phyloP scores from a whole-genome alignment of 352 stramenopile species.

The Phytophthora hibernalis region DNA sequence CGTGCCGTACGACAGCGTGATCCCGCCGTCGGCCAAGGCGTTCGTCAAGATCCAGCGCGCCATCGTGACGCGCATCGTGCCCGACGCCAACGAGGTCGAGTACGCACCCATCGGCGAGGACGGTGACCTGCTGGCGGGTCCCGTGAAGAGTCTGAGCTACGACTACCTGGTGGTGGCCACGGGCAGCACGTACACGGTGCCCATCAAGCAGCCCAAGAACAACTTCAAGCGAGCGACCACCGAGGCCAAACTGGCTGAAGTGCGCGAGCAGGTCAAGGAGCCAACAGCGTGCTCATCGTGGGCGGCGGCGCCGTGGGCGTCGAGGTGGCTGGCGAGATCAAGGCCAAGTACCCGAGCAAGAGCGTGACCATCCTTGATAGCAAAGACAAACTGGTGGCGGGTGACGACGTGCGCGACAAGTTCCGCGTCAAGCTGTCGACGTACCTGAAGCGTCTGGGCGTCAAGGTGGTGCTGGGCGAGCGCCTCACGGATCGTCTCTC shows the following conservation, averaged over 20 bases:
- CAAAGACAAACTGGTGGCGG: constrained; percentile 39
- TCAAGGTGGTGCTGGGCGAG: constrained; percentile 60
- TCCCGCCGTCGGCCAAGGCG: constrained; percentile 35
- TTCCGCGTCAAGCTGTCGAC: constrained; percentile 51
- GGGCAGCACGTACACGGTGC: constrained; percentile 61
- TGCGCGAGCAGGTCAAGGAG: constrained; percentile 50
- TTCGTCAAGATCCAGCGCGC: constrained; percentile 57
- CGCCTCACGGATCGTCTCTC: constrained; percentile 42
- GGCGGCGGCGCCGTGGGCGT: constrained; percentile 64
- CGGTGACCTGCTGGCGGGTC: constrained; percentile 32
- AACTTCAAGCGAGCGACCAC: constrained; percentile 42
- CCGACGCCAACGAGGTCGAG: constrained; percentile 45
- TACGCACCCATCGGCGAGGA: constrained; percentile 44
- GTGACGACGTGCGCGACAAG: constrained; percentile 49
- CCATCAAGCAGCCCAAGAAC: constrained; percentile 57
- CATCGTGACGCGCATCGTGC: constrained; percentile 46
- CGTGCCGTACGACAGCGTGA: constrained; percentile 59
- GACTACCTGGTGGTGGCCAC: constrained; percentile 74
- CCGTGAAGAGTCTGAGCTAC: constrained; percentile 48
- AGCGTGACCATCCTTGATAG: constrained; percentile 63
- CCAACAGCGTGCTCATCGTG: constrained; percentile 60
- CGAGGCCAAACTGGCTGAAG: constrained; percentile 45
- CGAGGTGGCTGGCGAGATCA: constrained; percentile 69
- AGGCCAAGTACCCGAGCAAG: constrained; percentile 60
- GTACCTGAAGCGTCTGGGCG: constrained; percentile 44